These are phyloP conservation scores for Leishmania turanica DNA, from an alignment of 208 protist species.

Conservation along the genomic window DNA sequence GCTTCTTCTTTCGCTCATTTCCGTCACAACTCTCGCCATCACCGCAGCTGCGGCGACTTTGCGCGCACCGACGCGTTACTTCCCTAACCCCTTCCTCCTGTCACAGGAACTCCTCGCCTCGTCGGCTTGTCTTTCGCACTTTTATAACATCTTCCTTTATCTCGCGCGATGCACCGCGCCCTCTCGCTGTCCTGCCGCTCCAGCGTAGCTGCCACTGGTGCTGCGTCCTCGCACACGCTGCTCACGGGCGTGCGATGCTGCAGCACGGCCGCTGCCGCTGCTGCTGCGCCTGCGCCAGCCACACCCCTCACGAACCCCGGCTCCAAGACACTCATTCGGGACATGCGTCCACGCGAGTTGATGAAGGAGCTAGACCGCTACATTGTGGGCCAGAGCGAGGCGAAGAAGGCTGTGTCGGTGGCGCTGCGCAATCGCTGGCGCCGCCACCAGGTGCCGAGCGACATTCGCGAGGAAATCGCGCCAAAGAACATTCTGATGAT, in stretches of 20 bases:
- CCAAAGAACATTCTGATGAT: conserved; percentile 97
- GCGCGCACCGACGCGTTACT: background rate
- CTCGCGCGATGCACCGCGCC: conserved; percentile 19
- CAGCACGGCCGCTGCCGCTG: conserved; percentile 59
- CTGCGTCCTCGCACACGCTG: background rate
- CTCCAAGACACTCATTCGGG: conserved; percentile 65
- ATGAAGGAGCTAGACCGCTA: conserved; percentile 96
- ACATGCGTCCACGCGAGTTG: conserved; percentile 94
- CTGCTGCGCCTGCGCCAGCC: conserved; percentile 28
- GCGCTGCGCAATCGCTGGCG: conserved; percentile 96
- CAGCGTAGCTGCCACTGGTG: background rate
- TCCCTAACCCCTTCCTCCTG: background rate
- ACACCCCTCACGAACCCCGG: conserved; percentile 18
- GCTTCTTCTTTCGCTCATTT: background rate
- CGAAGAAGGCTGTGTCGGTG: conserved; percentile 97
- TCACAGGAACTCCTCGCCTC: background rate
- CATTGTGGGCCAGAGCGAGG: conserved; percentile 97
- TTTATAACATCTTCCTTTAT: background rate
- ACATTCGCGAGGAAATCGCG: conserved; percentile 93
- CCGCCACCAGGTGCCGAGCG: conserved; percentile 86
- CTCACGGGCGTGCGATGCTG: conserved; percentile 39
- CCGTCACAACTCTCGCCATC: background rate
- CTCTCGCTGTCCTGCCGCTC: background rate
- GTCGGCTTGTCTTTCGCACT: background rate
- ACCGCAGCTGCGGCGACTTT: background rate